Evolutionary conservation across 345 rosid species (phyloP), one percentile per base, ranked within the genome.

Genomic region (Populus ilicifolia): DNA sequence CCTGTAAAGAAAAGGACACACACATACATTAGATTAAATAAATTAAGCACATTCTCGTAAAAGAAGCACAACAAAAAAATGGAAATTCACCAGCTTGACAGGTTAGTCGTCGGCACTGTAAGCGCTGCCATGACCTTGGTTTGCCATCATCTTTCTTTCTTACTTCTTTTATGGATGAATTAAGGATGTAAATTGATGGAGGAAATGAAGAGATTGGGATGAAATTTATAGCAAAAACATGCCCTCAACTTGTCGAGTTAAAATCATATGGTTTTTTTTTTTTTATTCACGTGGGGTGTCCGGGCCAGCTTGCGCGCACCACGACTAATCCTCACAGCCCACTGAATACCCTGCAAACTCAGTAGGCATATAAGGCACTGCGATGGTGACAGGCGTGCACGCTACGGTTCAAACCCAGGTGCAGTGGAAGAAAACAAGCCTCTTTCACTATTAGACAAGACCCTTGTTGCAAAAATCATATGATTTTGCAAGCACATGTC

Each of bases 61-160:
- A 39, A 62, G 4, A 41, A 62, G 5, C 21, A n/a, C 30, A 6
- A 13, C 11, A 72, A 21, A 8, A 23, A 73, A 6, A 4, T 6
- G 44, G 12, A 6, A 65, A 23, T 1, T 50, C 39, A 80, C 83
- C 80, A 54, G 50, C 72, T 17, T 73, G 75, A 30, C 81, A 73
- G 11, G 29, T 33, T 20, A 67, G 6, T n/a, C 62, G 14, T 38
- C 61, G 20, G 65, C 82, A 23, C 2, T 27, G 54, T 11, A n/a
- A 23, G 52, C 36, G 43, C 61, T 43, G 36, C 36, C 59, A 12
- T 70, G 69, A 52, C 30, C 72, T 21, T 17, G 62, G 67, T 25
- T 52, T 77, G 74, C 83, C 80, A 71, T 75, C 54, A 41, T 77
- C 69, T 12, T 21, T 44, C 5, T 59, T 12, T 5, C 6, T 12